Evolutionary conservation across 78 protist species (phyloP).

Genomic region (Paulinella micropora): DNA sequence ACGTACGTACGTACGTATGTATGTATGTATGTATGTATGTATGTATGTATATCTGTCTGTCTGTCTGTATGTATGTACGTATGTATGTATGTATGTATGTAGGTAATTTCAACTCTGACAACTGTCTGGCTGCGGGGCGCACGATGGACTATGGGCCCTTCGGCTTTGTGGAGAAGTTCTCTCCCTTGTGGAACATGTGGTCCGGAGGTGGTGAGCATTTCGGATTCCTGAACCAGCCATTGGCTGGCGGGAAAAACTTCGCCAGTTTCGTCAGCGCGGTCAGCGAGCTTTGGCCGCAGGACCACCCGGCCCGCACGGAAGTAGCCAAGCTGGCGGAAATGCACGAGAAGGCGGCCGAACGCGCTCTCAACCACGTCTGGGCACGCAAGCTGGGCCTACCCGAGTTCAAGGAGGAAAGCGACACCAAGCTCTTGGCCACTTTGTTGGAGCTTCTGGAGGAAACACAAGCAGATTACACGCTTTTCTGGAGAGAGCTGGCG

Average conservation of each 20-base stretch:
- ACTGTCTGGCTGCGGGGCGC: neutral
- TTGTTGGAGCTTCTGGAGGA: neutral
- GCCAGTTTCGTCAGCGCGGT: neutral
- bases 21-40: too few relatives aligned
- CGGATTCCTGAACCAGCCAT: neutral
- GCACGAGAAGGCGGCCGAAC: neutral
- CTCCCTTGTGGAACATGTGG: neutral
- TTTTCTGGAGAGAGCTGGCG: conserved; percentile 19
- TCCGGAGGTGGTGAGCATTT: neutral
- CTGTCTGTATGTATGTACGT: too few relatives aligned
- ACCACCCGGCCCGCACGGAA: neutral
- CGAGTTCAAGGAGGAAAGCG: neutral
- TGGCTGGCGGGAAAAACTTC: neutral
- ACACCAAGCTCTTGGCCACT: neutral
- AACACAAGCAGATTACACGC: neutral
- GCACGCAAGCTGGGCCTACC: conserved; percentile 6
- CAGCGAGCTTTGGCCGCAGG: neutral
- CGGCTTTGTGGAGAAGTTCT: neutral
- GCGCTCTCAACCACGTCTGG: neutral
- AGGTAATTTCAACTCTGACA: conserved; percentile 7
- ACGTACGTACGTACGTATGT: too few relatives aligned
- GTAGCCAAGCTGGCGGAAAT: neutral
- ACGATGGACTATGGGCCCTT: conserved; percentile 7
- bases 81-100: too few relatives aligned
- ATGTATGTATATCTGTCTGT: too few relatives aligned